phyloP scores from a whole-genome alignment of 164 flowering plant species.

The Liriodendron chinense region DNA sequence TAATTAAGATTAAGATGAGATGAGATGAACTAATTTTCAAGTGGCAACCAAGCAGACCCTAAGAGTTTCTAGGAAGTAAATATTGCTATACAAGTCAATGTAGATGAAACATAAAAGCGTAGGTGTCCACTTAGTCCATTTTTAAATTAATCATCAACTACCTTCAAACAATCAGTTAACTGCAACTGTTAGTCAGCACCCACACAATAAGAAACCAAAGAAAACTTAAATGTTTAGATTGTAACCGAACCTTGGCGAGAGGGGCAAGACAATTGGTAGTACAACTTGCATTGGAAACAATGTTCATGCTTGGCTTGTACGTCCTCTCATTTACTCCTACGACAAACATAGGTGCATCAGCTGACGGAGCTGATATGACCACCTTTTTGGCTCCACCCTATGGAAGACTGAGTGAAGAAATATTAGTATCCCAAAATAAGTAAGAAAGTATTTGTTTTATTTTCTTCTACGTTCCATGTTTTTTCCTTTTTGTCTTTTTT shows the following conservation, averaged over 20 bases:
- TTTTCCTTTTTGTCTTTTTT: background rate
- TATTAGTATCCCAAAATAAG: background rate
- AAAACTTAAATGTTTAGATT: background rate
- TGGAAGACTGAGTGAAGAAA: constrained; percentile 3
- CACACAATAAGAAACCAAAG: background rate
- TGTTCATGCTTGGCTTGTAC: constrained; percentile 83
- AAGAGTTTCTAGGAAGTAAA: too few relatives aligned
- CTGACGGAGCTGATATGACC: constrained; percentile 97
- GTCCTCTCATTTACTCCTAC: constrained; percentile 90
- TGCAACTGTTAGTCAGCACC: too few relatives aligned
- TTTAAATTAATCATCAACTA: too few relatives aligned
- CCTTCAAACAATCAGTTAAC: too few relatives aligned
- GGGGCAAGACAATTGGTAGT: constrained; percentile 99
- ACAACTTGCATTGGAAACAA: constrained; percentile 98
- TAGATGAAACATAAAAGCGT: too few relatives aligned
- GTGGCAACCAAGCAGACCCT: too few relatives aligned
- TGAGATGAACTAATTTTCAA: too few relatives aligned
- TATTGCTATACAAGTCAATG: too few relatives aligned
- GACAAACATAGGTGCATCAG: constrained; percentile 99
- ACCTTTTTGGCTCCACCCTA: constrained; percentile 99
- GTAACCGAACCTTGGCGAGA: constrained; percentile 62
- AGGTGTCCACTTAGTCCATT: too few relatives aligned
- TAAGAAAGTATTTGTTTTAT: background rate
- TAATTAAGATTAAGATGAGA: too few relatives aligned
- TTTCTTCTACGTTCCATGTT: background rate